Conservation (phyloP, 768 basidiomycete genomes). For the Kwoniella europaea region DNA sequence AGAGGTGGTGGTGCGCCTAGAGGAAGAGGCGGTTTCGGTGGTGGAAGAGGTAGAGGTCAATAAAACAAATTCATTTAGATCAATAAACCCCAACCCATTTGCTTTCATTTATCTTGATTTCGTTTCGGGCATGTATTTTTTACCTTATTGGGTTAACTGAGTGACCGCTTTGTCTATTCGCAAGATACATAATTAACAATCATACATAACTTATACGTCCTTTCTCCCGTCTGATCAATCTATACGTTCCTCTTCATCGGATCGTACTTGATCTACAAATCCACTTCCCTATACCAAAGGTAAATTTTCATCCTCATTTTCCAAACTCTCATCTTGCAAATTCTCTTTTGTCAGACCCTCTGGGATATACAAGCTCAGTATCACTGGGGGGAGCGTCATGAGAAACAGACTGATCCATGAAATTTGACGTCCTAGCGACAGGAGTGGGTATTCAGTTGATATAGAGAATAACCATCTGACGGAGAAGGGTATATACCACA, state of each 20-base stretch:
- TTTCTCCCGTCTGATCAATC: too few relatives aligned
- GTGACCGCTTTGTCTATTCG: not conserved
- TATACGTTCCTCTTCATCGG: too few relatives aligned
- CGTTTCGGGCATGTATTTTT: slow-evolving; percentile 19
- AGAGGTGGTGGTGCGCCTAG: slow-evolving; percentile 17
- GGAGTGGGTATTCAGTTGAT: slow-evolving; percentile 38
- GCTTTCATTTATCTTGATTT: not conserved
- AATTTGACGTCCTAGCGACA: slow-evolving; percentile 35
- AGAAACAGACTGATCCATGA: slow-evolving; percentile 39
- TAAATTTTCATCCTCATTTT: too few relatives aligned
- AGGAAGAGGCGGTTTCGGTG: slow-evolving; percentile 23
- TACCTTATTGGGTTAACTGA: not conserved
- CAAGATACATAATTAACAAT: too few relatives aligned
- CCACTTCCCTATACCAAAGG: too few relatives aligned
- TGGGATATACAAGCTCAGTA: not conserved
- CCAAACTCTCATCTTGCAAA: not conserved
- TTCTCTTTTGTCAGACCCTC: not conserved
- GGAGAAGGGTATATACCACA: not conserved
- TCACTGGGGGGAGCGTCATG: slow-evolving; percentile 14
- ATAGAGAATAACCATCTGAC: slow-evolving; percentile 44
- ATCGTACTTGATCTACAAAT: too few relatives aligned
- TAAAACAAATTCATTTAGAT: not conserved
- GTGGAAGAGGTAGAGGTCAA: slow-evolving; percentile 25
- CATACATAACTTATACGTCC: too few relatives aligned
- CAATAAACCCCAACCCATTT: not conserved